phyloP scores from a whole-genome alignment of 169 alveolate species.

The Eimeria acervulina region DNA sequence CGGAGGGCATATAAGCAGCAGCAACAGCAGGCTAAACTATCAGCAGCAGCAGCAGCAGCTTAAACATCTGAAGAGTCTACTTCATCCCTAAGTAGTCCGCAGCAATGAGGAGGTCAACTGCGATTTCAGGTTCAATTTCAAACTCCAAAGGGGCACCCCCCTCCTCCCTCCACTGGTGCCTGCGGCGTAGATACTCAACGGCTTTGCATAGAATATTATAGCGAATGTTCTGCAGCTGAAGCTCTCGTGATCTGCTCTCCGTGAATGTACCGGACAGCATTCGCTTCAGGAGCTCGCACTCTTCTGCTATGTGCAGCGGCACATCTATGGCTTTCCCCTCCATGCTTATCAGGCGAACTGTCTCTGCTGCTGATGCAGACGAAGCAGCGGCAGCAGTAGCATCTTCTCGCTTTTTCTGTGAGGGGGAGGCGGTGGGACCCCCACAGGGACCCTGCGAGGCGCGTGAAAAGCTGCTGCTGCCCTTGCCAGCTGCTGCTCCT shows the following conservation, averaged over 20 bases:
- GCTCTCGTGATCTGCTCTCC: slow-evolving; percentile 68
- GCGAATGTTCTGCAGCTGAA: slow-evolving; percentile 6
- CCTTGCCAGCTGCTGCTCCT: background rate
- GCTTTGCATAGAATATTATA: slow-evolving; percentile 49
- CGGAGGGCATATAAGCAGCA: too few relatives aligned
- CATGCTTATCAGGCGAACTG: slow-evolving; percentile 42
- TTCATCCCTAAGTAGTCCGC: slow-evolving; percentile 83
- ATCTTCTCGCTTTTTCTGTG: background rate
- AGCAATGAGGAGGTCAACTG: slow-evolving; percentile 82
- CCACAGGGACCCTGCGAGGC: background rate
- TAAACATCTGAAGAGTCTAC: slow-evolving; percentile 60
- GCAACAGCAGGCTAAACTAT: too few relatives aligned
- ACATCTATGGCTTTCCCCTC: slow-evolving; percentile 44
- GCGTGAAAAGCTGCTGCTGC: background rate
- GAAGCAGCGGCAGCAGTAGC: background rate
- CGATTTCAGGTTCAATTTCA: slow-evolving; percentile 81
- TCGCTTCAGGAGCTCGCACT: slow-evolving; percentile 54
- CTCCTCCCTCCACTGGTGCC: slow-evolving; percentile 58
- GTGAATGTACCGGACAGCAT: slow-evolving; percentile 35
- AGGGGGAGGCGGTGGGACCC: background rate
- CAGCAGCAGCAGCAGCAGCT: too few relatives aligned
- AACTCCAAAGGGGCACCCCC: slow-evolving; percentile 76
- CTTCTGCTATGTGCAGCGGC: slow-evolving; percentile 42
- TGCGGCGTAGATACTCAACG: slow-evolving; percentile 65
- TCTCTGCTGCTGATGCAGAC: background rate